Evolutionary conservation across 2,329 filamentous ascomycete species (phyloP).

Genomic region (Ophiocordyceps camponoti-leonardi): DNA sequence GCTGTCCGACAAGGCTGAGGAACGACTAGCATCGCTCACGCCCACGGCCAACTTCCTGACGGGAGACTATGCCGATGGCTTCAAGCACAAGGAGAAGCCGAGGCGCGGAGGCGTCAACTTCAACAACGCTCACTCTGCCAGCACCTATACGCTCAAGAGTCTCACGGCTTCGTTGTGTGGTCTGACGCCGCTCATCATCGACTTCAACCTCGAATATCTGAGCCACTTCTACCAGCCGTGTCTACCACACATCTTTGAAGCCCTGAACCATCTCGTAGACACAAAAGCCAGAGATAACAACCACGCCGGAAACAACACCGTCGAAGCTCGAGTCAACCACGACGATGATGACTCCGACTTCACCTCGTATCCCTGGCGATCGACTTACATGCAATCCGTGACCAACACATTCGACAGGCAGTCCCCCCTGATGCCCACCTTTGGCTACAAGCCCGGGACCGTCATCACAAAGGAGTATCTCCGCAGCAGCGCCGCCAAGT

Average conservation of each 20-base stretch:
- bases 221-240: slow-evolving; percentile 29
- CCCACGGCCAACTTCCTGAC: slow-evolving; percentile 16
- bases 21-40: slow-evolving; percentile 12
- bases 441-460: slow-evolving; percentile 12
- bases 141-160: slow-evolving; percentile 26
- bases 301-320: not conserved
- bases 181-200: slow-evolving; percentile 20
- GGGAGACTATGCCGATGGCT: slow-evolving; percentile 18
- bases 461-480: slow-evolving; percentile 13
- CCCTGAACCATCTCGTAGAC: slow-evolving; percentile 11
- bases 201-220: slow-evolving; percentile 23
- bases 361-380: slow-evolving; percentile 11
- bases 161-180: slow-evolving; percentile 23
- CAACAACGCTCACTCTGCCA: slow-evolving; percentile 21
- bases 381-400: slow-evolving; percentile 15
- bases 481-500: slow-evolving; percentile 10
- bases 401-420: slow-evolving; percentile 16
- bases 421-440: slow-evolving; percentile 9
- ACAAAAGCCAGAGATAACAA: slow-evolving; percentile 1
- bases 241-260: slow-evolving; percentile 18
- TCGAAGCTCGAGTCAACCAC: not conserved
- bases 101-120: slow-evolving; percentile 20
- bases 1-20: slow-evolving; percentile 14
- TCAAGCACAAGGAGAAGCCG: slow-evolving; percentile 7
- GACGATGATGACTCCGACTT: not conserved